Base-by-base conservation (phyloP, 1,139 yeast species). In the Suhomyces kunorum region DNA sequence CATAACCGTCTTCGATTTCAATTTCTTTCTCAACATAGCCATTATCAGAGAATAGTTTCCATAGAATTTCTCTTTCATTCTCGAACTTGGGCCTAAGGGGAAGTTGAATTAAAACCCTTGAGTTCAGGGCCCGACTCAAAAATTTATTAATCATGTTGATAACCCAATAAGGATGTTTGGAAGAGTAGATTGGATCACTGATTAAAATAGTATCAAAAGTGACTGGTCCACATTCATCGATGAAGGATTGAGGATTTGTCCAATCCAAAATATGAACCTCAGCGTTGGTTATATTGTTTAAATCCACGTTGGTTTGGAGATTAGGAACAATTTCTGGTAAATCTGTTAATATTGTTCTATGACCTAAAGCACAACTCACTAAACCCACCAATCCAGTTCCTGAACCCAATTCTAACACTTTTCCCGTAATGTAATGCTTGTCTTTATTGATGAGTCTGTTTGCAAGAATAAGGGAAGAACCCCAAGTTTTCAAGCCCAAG, bases 401-500 rank as follows among this genome's bases (percentile, higher is more conserved):
- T 0, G 98, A 74, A 0, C 98, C 98, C 17, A 92, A 66, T 55
- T 92, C 98, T 11, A 92, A 61, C 0, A 87, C 74, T 0, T 78
- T 73, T 7, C 68, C 68, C 32, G 44, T 28, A 33, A 74, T 46
- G 45, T 66, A 59, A 32, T 28, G 34, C 14, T 45, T 25, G 3
- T 38, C 35, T 8, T 57, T 55, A 27, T 51, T 54, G 2, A 71
- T 63, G 6, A 86, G 56, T 34, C 83, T 63, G 38, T 79, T 75
- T 1, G 94, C 75, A 15, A 92, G 64, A 2, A 87, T 73, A 23
- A 87, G 65, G 0, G 97, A 81, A 0, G 97, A 85, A 0, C 98
- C 98, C 98, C 98, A 92, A 0, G 98, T 92, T 50, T 90, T 89
- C 57, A 88, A 72, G 0, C 98, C 98, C 23, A 92, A 65, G 47